Conservation (phyloP, 73 alveolate species). For the Paramecium sonneborni region DNA sequence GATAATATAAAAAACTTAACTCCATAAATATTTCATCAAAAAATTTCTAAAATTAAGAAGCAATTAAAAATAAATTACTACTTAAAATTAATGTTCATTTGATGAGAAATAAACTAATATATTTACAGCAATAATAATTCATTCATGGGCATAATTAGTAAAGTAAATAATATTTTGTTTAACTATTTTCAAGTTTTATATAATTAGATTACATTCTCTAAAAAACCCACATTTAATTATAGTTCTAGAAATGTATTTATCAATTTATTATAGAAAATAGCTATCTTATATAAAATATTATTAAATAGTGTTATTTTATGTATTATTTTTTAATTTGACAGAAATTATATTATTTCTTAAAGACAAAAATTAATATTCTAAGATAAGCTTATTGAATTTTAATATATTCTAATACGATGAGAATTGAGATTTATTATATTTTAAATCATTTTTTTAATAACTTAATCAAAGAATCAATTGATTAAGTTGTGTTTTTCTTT, state of each 20-base stretch:
- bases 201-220: neutral
- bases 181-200: neutral
- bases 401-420: too few species aligned
- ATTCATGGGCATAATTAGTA: neutral
- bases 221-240: neutral
- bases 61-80: neutral
- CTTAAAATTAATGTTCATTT: neutral
- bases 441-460: too few species aligned
- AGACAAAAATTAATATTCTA: too few species aligned
- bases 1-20: neutral
- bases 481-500: too few species aligned
- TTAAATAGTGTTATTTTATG: neutral
- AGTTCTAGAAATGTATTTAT: neutral
- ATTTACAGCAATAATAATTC: neutral
- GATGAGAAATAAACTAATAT: neutral
- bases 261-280: neutral
- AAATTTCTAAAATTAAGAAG: neutral
- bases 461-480: too few species aligned
- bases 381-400: too few species aligned
- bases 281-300: neutral
- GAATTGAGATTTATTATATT: too few species aligned
- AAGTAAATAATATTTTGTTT: neutral
- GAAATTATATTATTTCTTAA: too few species aligned
- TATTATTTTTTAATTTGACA: neutral
- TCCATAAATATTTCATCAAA: constrained; percentile 11